Evolutionary conservation across 208 protist genomes (phyloP).

Genomic region (Leishmania mexicana): DNA sequence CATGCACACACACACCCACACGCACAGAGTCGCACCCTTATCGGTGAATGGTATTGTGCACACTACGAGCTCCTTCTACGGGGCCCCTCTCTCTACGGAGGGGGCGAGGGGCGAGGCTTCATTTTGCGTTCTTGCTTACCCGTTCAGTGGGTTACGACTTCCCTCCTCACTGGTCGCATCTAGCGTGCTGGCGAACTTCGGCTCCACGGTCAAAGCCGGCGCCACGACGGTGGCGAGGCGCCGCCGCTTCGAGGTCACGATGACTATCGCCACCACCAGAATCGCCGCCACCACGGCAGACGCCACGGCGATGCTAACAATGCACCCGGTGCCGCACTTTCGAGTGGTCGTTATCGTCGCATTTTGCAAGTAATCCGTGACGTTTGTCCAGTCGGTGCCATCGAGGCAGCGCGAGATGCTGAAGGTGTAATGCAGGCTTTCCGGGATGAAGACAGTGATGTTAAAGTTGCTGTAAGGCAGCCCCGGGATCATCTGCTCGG

Average conservation of each 20-base stretch:
- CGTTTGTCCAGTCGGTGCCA: constrained; percentile 38
- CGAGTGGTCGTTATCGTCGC: not conserved
- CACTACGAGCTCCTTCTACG: not conserved
- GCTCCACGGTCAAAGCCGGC: constrained; percentile 32
- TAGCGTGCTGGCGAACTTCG: constrained; percentile 55
- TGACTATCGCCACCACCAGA: constrained; percentile 59
- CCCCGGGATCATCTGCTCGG: constrained; percentile 15
- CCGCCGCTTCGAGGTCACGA: constrained; percentile 72
- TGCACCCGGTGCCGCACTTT: constrained; percentile 67
- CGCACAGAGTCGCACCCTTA: not conserved
- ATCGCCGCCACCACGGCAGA: constrained; percentile 57
- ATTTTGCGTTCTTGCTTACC: constrained; percentile 3
- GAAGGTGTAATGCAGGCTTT: constrained; percentile 38
- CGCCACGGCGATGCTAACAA: constrained; percentile 70
- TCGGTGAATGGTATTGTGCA: not conserved
- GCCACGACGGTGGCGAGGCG: constrained; percentile 74
- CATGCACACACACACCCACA: not conserved
- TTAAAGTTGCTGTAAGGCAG: constrained; percentile 24
- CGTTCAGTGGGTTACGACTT: constrained; percentile 31
- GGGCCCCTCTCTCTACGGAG: not conserved
- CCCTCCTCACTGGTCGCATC: constrained; percentile 24
- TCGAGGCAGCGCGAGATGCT: constrained; percentile 47
- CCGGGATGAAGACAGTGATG: constrained; percentile 53
- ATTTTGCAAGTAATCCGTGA: constrained; percentile 32
- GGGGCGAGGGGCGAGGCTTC: not conserved